These are phyloP conservation scores for Camellia sinensis DNA, from an alignment of 148 eudicot species.

Conservation along the genomic window DNA sequence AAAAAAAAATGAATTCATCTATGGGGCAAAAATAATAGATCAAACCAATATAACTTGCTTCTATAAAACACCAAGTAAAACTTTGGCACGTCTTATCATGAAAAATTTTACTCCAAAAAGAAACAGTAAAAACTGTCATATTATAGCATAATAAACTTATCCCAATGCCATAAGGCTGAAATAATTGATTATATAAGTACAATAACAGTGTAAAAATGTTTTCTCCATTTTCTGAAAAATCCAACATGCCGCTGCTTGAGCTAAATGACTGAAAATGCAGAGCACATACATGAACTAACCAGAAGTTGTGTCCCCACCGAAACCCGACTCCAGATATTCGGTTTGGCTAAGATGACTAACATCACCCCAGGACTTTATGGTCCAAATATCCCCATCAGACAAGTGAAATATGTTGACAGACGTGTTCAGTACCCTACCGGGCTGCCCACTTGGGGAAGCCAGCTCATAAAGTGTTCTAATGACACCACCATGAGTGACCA, in stretches of 20 bases:
- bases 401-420: constrained; percentile 66
- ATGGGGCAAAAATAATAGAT: too few species aligned
- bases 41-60: too few species aligned
- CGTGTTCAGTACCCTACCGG: constrained; percentile 54
- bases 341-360: constrained; percentile 64
- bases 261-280: background rate
- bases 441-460: constrained; percentile 45
- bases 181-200: background rate
- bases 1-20: too few species aligned
- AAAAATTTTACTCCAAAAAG: too few species aligned
- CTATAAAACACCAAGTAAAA: too few species aligned
- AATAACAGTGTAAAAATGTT: background rate
- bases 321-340: constrained; percentile 55
- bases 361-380: constrained; percentile 75
- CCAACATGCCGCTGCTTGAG: constrained; percentile 4
- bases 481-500: constrained; percentile 82
- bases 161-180: background rate
- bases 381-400: constrained; percentile 55
- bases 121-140: too few species aligned
- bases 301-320: constrained; percentile 78
- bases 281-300: constrained; percentile 39
- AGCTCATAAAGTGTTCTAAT: constrained; percentile 61
- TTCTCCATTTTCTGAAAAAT: background rate
- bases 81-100: too few species aligned
- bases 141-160: background rate